Conservation (phyloP, 371 early-diverging fungal genomes). For the Coemansia sp. region DNA sequence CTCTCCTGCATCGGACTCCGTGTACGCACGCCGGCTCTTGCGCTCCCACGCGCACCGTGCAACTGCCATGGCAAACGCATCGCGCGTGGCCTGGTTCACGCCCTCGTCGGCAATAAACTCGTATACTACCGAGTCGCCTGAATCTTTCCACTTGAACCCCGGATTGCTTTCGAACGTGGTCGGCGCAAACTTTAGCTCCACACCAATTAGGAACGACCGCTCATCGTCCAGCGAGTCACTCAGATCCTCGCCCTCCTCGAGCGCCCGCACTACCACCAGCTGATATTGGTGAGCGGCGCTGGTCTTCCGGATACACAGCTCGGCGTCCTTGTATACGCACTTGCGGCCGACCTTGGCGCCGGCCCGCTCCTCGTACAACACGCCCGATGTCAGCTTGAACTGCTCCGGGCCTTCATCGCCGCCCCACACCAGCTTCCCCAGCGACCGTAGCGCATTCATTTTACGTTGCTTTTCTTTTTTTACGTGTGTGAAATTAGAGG, state of each 20-base stretch:
- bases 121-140: conserved; percentile 9
- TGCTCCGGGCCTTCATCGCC: conserved; percentile 48
- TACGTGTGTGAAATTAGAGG: neutral
- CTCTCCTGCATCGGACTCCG: conserved; percentile 61
- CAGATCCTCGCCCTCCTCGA: conserved; percentile 74
- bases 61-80: conserved; percentile 60
- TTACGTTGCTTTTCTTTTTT: neutral
- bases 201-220: conserved; percentile 59
- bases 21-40: conserved; percentile 51
- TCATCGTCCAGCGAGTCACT: conserved; percentile 48
- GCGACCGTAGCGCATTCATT: conserved; percentile 55
- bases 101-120: conserved; percentile 38
- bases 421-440: conserved; percentile 62
- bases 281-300: conserved; percentile 58
- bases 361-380: conserved; percentile 51
- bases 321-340: conserved; percentile 58
- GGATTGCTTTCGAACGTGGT: conserved; percentile 22
- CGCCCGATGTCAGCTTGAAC: conserved; percentile 59
- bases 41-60: conserved; percentile 73
- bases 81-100: conserved; percentile 33
- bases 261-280: conserved; percentile 64
- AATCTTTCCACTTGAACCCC: conserved; percentile 42
- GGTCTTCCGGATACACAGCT: conserved; percentile 62
- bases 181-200: conserved; percentile 52
- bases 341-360: conserved; percentile 42